Conservation (phyloP, 2,329 filamentous ascomycete genomes). For the Fusarium succisae region DNA sequence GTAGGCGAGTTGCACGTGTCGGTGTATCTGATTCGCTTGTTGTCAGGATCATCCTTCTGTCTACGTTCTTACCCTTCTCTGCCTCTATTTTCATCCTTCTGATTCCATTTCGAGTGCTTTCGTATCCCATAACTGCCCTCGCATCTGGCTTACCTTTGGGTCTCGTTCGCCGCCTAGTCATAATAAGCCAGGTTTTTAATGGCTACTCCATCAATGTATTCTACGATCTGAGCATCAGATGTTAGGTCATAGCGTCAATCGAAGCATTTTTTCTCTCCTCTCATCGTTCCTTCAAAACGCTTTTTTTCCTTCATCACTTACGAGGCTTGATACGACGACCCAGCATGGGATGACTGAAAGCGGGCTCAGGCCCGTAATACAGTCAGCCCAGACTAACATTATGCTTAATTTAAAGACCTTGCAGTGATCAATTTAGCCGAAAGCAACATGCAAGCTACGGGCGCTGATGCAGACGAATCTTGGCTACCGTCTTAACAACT, state of each 20-base stretch:
- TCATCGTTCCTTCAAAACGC: fast-evolving
- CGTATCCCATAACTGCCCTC: neutral
- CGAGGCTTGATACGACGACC: neutral
- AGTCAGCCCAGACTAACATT: neutral
- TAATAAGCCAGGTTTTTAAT: fast-evolving
- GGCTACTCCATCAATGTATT: fast-evolving
- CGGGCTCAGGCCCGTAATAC: fast-evolving
- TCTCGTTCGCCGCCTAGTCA: neutral
- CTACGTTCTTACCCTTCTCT: neutral
- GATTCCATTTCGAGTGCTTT: neutral
- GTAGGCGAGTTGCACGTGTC: neutral
- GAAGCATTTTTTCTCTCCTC: neutral
- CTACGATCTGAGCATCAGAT: neutral
- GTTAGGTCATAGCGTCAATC: fast-evolving
- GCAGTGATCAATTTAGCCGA: neutral
- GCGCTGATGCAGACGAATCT: neutral
- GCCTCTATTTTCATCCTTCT: too few relatives aligned
- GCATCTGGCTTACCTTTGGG: too few relatives aligned
- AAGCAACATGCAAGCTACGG: neutral
- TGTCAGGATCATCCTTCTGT: fast-evolving
- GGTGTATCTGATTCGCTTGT: fast-evolving
- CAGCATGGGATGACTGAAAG: too few relatives aligned
- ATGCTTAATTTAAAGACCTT: neutral
- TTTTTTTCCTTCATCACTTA: neutral
- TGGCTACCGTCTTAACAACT: neutral